Evolutionary conservation across 2,329 filamentous ascomycete genomes (phyloP).

Genomic region (Diatrype stigma): DNA sequence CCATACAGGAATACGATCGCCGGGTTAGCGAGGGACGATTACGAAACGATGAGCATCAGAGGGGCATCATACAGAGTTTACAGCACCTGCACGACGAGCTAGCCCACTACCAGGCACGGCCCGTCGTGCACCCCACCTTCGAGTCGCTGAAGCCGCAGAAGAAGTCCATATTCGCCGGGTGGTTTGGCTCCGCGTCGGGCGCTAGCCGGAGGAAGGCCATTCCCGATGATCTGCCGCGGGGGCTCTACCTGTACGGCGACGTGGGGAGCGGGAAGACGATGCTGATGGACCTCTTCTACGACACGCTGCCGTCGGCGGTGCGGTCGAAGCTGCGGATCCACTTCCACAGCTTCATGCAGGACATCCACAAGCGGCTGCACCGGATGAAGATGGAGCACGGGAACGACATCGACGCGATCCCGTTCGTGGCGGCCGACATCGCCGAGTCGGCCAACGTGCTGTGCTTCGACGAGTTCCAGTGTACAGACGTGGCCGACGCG

Average conservation of each 20-base stretch:
- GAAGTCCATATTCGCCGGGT: constrained; percentile 49
- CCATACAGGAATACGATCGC: constrained; percentile 82
- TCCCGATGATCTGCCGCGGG: constrained; percentile 73
- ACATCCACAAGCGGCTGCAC: constrained; percentile 88
- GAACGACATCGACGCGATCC: constrained; percentile 83
- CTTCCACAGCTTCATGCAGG: constrained; percentile 99
- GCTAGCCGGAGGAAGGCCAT: constrained; percentile 47
- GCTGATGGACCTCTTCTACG: constrained; percentile 98
- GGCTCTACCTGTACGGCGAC: constrained; percentile 92
- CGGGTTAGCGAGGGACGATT: constrained; percentile 71
- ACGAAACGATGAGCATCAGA: constrained; percentile 85
- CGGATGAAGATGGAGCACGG: constrained; percentile 85
- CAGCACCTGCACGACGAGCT: constrained; percentile 87
- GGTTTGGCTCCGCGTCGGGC: constrained; percentile 51
- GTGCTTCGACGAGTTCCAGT: constrained; percentile 99
- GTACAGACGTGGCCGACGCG: constrained; percentile 95
- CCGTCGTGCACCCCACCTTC: constrained; percentile 72
- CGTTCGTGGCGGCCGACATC: constrained; percentile 92
- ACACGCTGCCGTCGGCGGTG: constrained; percentile 79
- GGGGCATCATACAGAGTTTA: constrained; percentile 84
- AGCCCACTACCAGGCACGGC: constrained; percentile 65
- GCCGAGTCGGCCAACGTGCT: constrained; percentile 79
- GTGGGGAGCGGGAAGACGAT: constrained; percentile 98
- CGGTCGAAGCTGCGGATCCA: constrained; percentile 86
- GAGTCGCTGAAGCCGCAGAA: constrained; percentile 59